These are phyloP conservation scores for Cucurbita moschata DNA, from an alignment of 306 rosid genomes.

Conservation along the genomic window DNA sequence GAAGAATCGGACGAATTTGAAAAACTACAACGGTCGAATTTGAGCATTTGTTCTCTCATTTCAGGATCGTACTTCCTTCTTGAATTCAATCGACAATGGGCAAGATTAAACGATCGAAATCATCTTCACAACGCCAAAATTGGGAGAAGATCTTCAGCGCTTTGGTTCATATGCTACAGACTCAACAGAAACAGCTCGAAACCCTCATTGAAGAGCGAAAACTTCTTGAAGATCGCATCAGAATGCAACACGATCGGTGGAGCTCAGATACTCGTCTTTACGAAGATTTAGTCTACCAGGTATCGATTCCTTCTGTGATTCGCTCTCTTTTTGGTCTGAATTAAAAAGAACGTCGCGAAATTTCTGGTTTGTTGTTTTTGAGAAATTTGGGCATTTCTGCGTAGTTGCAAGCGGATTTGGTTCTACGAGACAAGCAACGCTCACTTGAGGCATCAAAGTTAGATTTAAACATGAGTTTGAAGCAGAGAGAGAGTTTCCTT, in stretches of 20 bases:
- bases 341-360: constrained; percentile 22
- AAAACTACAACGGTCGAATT: neutral
- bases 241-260: constrained; percentile 50
- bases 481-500: constrained; percentile 32
- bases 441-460: constrained; percentile 30
- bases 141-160: constrained; percentile 47
- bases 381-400: constrained; percentile 8
- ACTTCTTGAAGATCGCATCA: constrained; percentile 37
- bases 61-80: neutral
- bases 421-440: constrained; percentile 29
- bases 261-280: constrained; percentile 28
- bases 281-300: constrained; percentile 37
- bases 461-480: constrained; percentile 31
- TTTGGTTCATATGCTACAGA: constrained; percentile 34
- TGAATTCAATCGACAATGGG: constrained; percentile 26
- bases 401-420: constrained; percentile 36
- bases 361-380: neutral
- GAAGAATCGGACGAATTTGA: neutral
- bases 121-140: constrained; percentile 22
- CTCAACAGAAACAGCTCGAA: constrained; percentile 54
- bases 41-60: neutral
- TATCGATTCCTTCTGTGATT: constrained; percentile 3
- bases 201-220: constrained; percentile 33
- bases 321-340: neutral
- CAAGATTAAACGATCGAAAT: constrained; percentile 4